Evolutionary conservation across 208 protist species (phyloP), one percentile per base, ranked within the genome.

Genomic region (Leptomonas pyrrhocoris): DNA sequence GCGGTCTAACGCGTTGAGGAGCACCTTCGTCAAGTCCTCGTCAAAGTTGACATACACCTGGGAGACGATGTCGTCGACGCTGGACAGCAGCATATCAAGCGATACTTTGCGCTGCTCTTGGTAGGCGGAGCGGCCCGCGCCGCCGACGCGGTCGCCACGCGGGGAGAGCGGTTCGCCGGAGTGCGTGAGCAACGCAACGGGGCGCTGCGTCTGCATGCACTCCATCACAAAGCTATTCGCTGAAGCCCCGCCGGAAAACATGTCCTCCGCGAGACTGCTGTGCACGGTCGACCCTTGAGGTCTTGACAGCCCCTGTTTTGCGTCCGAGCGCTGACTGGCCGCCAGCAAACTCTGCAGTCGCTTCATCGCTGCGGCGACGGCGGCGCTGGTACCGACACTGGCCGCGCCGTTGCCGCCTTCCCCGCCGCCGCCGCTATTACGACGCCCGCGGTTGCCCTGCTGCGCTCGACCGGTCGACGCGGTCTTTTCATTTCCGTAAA

Each of bases 1-100:
- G 25, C 80, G 83, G 64, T 94, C 92, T 21, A 96, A 88, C 0
- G 83, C 87, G 69, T 94, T 94, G n/a, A 96, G 78, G n/a, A 96
- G 76, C 54, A 96, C 72, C 66, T 89, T 92, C 18, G 89, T 96
- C 67, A 94, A 68, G 68, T 89, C 89, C 66, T 96, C 92, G 70
- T 96, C 92, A 68, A 96, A 94, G 73, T 80, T 53, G 38, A 94
- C 87, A 72, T 96, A 96, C 43, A 96, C 77, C 66, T 96, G 92
- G 5, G 89, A 93, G 7, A 96, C 92, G 50, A 96, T 92, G 65
- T 96, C 92, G 64, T 96, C 92, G 27, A 92, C 84, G 66, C 84
- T 94, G 28, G 86, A 94, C 6, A 94, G 81, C 30, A 93, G 79
- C 70, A 92, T 78, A 59, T 96, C 92, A 27, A 96, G 68, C 12